These are phyloP conservation scores for Quercus lobata DNA, from an alignment of 331 rosid genomes.

Conservation along the genomic window DNA sequence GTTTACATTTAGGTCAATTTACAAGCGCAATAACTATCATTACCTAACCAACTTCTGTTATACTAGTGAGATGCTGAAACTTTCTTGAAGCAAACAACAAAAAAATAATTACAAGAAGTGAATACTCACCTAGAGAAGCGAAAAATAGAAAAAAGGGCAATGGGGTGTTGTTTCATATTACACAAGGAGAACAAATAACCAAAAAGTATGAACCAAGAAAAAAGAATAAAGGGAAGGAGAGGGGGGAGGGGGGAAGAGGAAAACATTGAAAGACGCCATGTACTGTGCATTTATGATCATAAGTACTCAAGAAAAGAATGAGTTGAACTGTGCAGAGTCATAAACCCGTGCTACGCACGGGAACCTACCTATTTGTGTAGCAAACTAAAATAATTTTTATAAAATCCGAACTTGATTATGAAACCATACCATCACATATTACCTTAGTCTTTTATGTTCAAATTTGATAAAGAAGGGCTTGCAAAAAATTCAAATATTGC, in stretches of 20 bases:
- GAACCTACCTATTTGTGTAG: no score
- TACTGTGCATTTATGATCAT: neutral
- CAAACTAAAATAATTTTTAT: no score
- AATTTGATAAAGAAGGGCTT: no score
- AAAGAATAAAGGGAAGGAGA: no score
- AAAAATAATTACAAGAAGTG: no score
- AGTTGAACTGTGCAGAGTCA: neutral
- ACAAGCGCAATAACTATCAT: neutral
- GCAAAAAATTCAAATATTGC: no score
- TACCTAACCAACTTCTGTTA: neutral
- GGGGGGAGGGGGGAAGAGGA: neutral
- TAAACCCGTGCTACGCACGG: no score
- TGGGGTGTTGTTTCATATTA: neutral
- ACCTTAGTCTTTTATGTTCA: no score
- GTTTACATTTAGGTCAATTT: neutral
- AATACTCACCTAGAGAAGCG: no score
- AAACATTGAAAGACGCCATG: neutral
- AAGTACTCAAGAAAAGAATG: neutral
- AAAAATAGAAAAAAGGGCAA: neutral
- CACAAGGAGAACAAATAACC: neutral
- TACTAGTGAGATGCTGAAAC: neutral
- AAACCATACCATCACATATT: no score
- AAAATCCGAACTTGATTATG: no score
- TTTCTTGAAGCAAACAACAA: neutral
- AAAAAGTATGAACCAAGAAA: neutral